A percentile compares a stretch with the other conserved stretches of the same genome.
phyloP scores from a whole-genome alignment of 2,329 filamentous ascomycete genomes.

The Fonsecaea pedrosoi region DNA sequence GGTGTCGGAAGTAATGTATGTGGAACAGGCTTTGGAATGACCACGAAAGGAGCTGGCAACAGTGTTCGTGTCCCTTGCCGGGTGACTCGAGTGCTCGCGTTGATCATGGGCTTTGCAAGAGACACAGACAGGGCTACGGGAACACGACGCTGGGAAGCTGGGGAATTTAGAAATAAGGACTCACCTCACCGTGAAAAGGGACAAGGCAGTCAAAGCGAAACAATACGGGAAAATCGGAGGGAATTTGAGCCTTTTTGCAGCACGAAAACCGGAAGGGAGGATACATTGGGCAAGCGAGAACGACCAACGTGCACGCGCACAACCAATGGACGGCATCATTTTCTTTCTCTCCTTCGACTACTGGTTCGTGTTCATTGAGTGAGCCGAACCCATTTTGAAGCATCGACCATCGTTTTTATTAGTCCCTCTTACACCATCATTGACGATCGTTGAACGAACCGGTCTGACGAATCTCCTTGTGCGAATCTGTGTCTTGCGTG shows the following conservation, averaged over 20 bases:
- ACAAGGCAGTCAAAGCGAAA: constrained; percentile 12
- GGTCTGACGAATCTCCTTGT: constrained; percentile 28
- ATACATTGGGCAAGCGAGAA: constrained; percentile 19
- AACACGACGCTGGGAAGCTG: background rate
- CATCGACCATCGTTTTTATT: constrained; percentile 4
- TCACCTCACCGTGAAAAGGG: constrained; percentile 29
- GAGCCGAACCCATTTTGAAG: constrained; percentile 7
- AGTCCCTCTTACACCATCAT: constrained; percentile 12
- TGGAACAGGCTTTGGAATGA: background rate
- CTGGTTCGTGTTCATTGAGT: constrained; percentile 17
- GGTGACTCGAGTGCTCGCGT: constrained; percentile 10
- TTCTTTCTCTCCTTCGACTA: constrained; percentile 19
- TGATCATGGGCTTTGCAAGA: background rate
- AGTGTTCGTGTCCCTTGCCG: background rate
- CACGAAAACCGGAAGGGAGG: constrained; percentile 11
- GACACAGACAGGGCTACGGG: background rate
- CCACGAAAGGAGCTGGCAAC: background rate
- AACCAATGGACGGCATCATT: constrained; percentile 14
- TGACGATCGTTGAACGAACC: constrained; percentile 24
- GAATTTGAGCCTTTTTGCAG: constrained; percentile 22
- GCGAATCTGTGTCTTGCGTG: constrained; percentile 12
- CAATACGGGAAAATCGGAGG: constrained; percentile 16
- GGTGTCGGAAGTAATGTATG: constrained; percentile 13
- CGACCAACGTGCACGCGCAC: constrained; percentile 22
- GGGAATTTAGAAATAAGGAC: constrained; percentile 9